Base-by-base conservation (phyloP, 495 filamentous ascomycete genomes). In the Cryomyces minteri region DNA sequence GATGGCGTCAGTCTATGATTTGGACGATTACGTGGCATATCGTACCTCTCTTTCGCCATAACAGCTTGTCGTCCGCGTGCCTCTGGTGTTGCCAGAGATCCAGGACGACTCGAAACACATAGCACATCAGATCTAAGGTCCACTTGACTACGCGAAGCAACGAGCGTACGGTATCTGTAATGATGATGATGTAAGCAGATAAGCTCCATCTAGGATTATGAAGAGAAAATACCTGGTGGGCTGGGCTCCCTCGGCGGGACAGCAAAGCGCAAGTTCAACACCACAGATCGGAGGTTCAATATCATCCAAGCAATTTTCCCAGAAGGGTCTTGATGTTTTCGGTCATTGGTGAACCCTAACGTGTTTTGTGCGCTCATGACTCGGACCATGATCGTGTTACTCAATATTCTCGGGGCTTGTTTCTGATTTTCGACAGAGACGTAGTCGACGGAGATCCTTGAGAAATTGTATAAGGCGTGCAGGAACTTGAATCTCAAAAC, bases 251-350 rank as follows among this genome's bases (percentile, higher is more conserved):
- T 50, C 6, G 44, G 44, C 31, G 40, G 69, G 59, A 62, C 74
- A 49, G 73, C 74, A 38, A 76, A 73, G 1, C 69, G 75, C 49
- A 83, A 74, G 46, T 80, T 67, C 36, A 83, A 66, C 4, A 79
- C 73, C 11, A 79, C 70, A 53, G 81, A 78, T 34, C 82, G 71
- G 32, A 88, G 64, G 55, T 83, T 77, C 33, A 93, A 62, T 32
- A 77, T 74, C 1, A 79, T 62, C 71, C 77, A 81, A n/a, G 84
- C 73, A 41, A 92, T 66, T 53, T 80, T 82, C 29, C 78, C 78
- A 31, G 73, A 58, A 28, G 82, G 67, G 31, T 60, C 69, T 18
- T 80, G 75, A 9, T 70, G 63, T 39, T 71, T 64, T 41, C 67
- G 67, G 40, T 74, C 73, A 14, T 73, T 75, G 38, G 65, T 68